A percentile compares a stretch with the other conserved stretches of the same genome.
Evolutionary conservation across 208 protist species (phyloP).

Genomic region (Trypanosoma conorhini): DNA sequence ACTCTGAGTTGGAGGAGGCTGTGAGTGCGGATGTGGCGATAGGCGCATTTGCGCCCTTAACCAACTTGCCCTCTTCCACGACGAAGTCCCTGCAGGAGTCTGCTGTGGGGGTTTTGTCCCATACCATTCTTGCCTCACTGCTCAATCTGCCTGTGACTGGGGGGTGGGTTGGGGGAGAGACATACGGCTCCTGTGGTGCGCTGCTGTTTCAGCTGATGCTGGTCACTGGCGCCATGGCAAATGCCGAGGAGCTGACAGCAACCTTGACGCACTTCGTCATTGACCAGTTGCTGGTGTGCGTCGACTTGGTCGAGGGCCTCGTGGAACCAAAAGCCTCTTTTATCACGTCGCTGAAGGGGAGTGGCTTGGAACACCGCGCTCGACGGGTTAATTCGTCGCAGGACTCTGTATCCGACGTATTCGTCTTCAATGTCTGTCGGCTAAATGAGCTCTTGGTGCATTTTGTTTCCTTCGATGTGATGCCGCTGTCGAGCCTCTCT

Average conservation of each 20-base stretch:
- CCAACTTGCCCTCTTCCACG: not conserved
- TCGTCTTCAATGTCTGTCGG: conserved; percentile 77
- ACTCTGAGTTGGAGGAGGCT: not conserved
- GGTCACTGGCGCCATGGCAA: conserved; percentile 44
- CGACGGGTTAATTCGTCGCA: not conserved
- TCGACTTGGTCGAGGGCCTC: conserved; percentile 31
- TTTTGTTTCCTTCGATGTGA: conserved; percentile 81
- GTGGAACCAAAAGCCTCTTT: not conserved
- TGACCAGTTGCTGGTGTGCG: conserved; percentile 44
- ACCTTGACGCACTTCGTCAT: conserved; percentile 76
- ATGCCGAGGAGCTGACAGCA: conserved; percentile 41
- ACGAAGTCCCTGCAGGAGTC: not conserved
- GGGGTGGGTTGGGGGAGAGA: conserved; percentile 49
- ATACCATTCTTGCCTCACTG: conserved; percentile 60
- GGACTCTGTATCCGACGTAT: conserved; percentile 41
- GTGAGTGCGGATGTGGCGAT: not conserved
- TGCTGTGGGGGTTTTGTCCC: conserved; percentile 48
- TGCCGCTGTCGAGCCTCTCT: conserved; percentile 56
- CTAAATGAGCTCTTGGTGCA: conserved; percentile 82
- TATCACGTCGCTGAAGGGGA: not conserved
- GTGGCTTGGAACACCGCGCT: too few relatives aligned
- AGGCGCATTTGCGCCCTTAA: not conserved
- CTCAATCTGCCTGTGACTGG: conserved; percentile 40
- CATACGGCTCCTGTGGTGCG: conserved; percentile 77
- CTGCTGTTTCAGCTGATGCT: conserved; percentile 85